These are phyloP conservation scores for Fonsecaea multimorphosa DNA, from an alignment of 2,329 filamentous ascomycete genomes.

Conservation along the genomic window DNA sequence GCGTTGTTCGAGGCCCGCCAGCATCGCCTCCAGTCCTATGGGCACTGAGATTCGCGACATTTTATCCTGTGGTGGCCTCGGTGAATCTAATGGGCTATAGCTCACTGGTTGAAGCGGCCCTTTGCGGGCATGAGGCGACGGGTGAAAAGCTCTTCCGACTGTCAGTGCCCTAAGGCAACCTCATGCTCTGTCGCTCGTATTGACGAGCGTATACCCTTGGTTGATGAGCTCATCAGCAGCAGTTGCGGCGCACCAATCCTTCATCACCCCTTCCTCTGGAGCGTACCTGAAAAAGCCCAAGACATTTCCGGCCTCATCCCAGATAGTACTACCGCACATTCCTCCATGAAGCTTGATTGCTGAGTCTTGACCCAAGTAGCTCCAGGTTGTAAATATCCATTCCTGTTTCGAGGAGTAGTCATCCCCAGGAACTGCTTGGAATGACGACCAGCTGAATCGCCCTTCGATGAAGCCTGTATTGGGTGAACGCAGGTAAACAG, in stretches of 20 bases:
- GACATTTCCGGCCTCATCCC: constrained; percentile 13
- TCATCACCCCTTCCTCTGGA: constrained; percentile 1
- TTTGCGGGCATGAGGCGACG: too few relatives aligned
- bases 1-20: too few relatives aligned
- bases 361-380: constrained; percentile 4
- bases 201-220: constrained; percentile 13
- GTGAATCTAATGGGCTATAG: too few relatives aligned
- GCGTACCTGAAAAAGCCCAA: constrained; percentile 14
- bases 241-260: constrained; percentile 2
- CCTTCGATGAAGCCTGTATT: background rate
- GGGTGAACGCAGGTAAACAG: background rate
- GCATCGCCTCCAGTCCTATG: too few relatives aligned
- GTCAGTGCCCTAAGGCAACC: background rate
- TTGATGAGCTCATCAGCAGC: constrained; percentile 16
- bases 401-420: background rate
- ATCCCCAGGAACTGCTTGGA: background rate
- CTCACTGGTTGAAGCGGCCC: too few relatives aligned
- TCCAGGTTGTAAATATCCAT: background rate
- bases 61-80: too few relatives aligned
- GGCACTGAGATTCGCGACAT: too few relatives aligned
- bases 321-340: constrained; percentile 14
- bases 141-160: too few relatives aligned
- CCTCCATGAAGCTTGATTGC: constrained; percentile 4
- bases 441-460: background rate
- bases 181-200: constrained; percentile 2